Conservation (phyloP, 1,284 basidiomycete species). For the Leccinum ponderosum region DNA sequence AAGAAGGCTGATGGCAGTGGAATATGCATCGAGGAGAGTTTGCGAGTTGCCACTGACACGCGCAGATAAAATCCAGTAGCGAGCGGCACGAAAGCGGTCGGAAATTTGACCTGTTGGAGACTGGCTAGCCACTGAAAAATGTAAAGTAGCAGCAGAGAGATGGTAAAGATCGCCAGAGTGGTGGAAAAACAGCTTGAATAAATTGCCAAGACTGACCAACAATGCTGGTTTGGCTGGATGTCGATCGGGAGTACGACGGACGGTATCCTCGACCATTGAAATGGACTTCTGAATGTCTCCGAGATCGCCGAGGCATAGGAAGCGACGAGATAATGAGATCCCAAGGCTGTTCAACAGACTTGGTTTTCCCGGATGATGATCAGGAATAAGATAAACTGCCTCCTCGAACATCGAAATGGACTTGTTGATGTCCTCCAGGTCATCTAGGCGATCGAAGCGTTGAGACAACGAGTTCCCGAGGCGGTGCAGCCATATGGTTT, state of each 20-base stretch:
- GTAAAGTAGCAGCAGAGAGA: not conserved
- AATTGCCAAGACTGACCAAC: not conserved
- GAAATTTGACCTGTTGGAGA: not conserved
- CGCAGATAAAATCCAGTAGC: not conserved
- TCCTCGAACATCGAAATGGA: not conserved
- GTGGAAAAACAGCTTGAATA: not conserved
- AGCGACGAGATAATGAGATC: not conserved
- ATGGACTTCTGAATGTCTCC: not conserved
- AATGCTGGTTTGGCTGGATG: not conserved
- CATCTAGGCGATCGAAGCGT: not conserved
- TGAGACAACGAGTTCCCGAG: not conserved
- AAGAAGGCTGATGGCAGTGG: not conserved
- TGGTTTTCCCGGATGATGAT: not conserved
- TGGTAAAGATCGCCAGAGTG: not conserved
- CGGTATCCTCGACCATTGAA: not conserved
- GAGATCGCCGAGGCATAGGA: not conserved
- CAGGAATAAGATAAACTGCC: not conserved
- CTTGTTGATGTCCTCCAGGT: not conserved
- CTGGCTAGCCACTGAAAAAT: not conserved
- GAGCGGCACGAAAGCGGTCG: not conserved
- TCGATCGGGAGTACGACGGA: not conserved
- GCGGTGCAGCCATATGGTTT: not conserved
- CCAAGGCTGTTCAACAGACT: not conserved
- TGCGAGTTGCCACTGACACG: not conserved
- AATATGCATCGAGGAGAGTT: not conserved